Conservation (phyloP, 768 basidiomycete species). For the Phlegmacium glaucopus region DNA sequence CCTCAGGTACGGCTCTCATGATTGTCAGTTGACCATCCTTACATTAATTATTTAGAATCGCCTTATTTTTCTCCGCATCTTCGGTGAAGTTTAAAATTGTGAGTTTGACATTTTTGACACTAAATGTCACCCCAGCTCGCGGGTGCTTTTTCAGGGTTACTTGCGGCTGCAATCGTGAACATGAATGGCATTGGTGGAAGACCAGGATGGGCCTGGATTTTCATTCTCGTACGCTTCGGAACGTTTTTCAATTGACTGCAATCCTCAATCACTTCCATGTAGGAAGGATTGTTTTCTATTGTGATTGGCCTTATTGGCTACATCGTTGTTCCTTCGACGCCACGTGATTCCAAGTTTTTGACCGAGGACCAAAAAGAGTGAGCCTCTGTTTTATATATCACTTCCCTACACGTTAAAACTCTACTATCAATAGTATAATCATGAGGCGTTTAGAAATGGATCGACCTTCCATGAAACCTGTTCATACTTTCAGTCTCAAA, state of each 20-base stretch:
- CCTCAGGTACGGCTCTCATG: conserved; percentile 1
- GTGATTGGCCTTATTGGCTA: conserved; percentile 42
- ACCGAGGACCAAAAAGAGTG: conserved; percentile 31
- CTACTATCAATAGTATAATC: conserved; percentile 18
- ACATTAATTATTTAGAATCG: conserved; percentile 24
- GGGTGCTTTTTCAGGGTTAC: conserved; percentile 60
- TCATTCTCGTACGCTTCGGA: conserved; percentile 38
- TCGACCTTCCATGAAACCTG: conserved; percentile 24
- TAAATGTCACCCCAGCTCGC: conserved; percentile 33
- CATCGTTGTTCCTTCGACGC: conserved; percentile 34
- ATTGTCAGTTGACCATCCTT: background rate
- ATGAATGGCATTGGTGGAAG: conserved; percentile 50
- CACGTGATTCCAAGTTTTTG: conserved; percentile 25
- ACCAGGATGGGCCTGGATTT: conserved; percentile 64
- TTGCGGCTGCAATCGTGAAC: conserved; percentile 56
- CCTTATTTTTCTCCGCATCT: conserved; percentile 34
- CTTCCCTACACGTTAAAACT: background rate
- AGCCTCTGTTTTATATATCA: conserved; percentile 2
- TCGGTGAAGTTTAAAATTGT: conserved; percentile 21
- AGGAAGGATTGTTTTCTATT: conserved; percentile 49
- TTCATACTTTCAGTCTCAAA: conserved; percentile 27
- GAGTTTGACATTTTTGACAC: background rate
- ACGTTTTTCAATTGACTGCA: background rate
- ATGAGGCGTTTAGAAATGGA: conserved; percentile 30
- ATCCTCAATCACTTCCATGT: background rate